Conservation (phyloP, 768 basidiomycete genomes). For the Amanita polypyramis region DNA sequence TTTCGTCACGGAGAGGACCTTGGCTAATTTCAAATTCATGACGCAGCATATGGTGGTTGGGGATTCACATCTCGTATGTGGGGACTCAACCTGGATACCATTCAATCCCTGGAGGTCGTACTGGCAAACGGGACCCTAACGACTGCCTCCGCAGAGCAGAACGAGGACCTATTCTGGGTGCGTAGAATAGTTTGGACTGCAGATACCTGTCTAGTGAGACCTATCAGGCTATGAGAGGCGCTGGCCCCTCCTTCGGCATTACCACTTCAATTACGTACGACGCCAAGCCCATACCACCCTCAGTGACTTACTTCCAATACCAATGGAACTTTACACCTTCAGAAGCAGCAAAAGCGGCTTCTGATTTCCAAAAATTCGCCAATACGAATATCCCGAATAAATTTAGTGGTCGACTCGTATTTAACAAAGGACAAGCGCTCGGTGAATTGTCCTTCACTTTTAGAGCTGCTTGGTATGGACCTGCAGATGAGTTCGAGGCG, state of each 20-base stretch:
- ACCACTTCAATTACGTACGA: slow-evolving; percentile 25
- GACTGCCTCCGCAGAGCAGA: slow-evolving; percentile 19
- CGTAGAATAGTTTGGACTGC: slow-evolving; percentile 5
- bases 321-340: slow-evolving; percentile 24
- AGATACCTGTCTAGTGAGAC: slow-evolving; percentile 7
- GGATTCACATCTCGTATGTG: slow-evolving; percentile 26
- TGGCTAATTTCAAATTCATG: no score
- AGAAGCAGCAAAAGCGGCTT: slow-evolving; percentile 22
- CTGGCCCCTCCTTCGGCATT: slow-evolving; percentile 29
- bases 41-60: slow-evolving; percentile 20
- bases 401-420: slow-evolving; percentile 24
- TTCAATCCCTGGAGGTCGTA: slow-evolving; percentile 23
- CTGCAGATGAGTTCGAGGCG: slow-evolving; percentile 14
- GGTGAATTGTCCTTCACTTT: slow-evolving; percentile 17
- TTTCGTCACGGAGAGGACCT: neutral
- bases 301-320: slow-evolving; percentile 26
- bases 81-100: slow-evolving; percentile 24
- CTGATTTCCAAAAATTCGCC: slow-evolving; percentile 26
- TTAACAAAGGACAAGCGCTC: slow-evolving; percentile 23
- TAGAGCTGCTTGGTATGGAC: slow-evolving; percentile 20
- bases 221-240: slow-evolving; percentile 27
- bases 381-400: slow-evolving; percentile 23
- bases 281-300: slow-evolving; percentile 25
- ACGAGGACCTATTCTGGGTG: slow-evolving; percentile 34
- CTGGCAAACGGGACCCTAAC: slow-evolving; percentile 22